Percentiles rank a stretch among this genome's conserved stretches.
These are phyloP conservation scores for Gentiana macrophylla DNA, from an alignment of 257 asterid genomes.

Conservation along the genomic window DNA sequence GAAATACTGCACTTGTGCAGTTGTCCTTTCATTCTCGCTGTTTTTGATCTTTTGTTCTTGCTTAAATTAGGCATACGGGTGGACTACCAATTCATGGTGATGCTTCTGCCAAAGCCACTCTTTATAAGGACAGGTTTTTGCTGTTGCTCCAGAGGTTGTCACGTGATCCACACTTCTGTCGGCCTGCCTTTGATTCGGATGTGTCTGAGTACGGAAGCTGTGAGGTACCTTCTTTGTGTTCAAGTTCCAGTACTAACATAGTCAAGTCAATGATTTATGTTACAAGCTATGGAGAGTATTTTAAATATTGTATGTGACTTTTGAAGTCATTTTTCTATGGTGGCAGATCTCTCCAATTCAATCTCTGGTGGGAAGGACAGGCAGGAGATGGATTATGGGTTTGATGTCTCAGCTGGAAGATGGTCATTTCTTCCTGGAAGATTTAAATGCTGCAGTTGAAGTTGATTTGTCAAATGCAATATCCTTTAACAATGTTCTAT, in stretches of 20 bases:
- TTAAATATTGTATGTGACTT: background rate
- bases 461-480: conserved; percentile 85
- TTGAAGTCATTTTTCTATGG: background rate
- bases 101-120: conserved; percentile 69
- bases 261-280: background rate
- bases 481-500: conserved; percentile 39
- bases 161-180: conserved; percentile 76
- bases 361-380: conserved; percentile 81
- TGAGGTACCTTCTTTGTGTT: conserved; percentile 38
- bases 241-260: background rate
- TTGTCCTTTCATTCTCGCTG: too few species aligned
- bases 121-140: conserved; percentile 81
- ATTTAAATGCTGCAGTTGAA: conserved; percentile 87
- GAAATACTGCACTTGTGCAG: too few species aligned
- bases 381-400: conserved; percentile 92
- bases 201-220: conserved; percentile 67
- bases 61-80: conserved; percentile 45
- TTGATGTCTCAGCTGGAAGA: conserved; percentile 96
- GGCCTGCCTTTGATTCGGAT: conserved; percentile 61
- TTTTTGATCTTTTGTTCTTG: background rate
- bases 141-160: conserved; percentile 71
- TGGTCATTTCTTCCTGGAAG: conserved; percentile 98
- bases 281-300: background rate
- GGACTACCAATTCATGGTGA: conserved; percentile 78
- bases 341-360: conserved; percentile 80